Evolutionary conservation across 306 rosid genomes (phyloP), one percentile per base, ranked within the genome.

Genomic region (Prunus mongolica): DNA sequence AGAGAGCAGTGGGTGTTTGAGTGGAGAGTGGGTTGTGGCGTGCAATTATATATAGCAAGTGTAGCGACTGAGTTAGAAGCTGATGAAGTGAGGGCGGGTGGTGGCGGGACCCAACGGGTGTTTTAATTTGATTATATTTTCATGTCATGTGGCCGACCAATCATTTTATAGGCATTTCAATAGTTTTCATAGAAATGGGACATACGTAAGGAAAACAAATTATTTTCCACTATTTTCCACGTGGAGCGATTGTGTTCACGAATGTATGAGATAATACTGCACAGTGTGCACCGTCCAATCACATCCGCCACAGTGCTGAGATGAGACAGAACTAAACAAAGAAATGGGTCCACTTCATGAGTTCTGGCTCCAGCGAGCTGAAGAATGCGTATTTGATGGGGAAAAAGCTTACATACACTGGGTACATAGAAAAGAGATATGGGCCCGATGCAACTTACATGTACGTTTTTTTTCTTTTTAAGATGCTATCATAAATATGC

Each of bases 61-160:
- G 9, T 0, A 13, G 10, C 55, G 8, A 54, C 20, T 15, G 13
- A 7, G 73, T 1, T 19, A 10, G 6, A 27, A 6, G 45, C 6
- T 14, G 61, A 30, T 46, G 76, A 24, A 50, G 66, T n/a, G 69
- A 22, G 62, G 79, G 5, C 32, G 64, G 34, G 65, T 9, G 64
- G 80, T 71, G 86, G 85, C 54, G 80, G 87, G 83, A 60, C 79
- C 86, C 8, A n/a, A 3, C 41, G 12, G 20, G 12, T 41, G 10
- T 66, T 4, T 13, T 30, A 24, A 38, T 44, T 77, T 34, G 14
- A 41, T 34, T 65, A 27, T 28, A 8, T 46, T 76, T 64, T 45
- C 32, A 46, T 75, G 56, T 65, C 81, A 22, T 46, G 2, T 25
- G 51, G 75, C 84, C 86, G 84, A 82, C 86, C 82, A 82, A 78